phyloP scores from a whole-genome alignment of 1,284 basidiomycete genomes.

The Marasmius tenuissimus region DNA sequence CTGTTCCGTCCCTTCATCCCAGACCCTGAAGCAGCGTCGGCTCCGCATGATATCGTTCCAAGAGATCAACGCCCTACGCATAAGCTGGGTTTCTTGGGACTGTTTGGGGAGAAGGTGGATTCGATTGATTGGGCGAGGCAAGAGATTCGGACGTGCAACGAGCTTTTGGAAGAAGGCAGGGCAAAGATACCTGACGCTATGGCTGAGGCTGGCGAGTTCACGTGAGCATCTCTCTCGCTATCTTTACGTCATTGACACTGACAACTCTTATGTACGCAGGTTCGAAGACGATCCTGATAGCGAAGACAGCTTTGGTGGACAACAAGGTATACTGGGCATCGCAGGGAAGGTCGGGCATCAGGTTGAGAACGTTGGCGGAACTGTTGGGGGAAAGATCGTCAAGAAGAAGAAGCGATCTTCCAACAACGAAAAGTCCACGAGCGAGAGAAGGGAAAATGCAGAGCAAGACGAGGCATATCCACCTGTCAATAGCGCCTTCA shows the following conservation, averaged over 20 bases:
- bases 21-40: slow-evolving; percentile 7
- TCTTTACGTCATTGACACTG: neutral
- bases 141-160: slow-evolving; percentile 59
- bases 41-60: slow-evolving; percentile 44
- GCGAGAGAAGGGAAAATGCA: slow-evolving; percentile 15
- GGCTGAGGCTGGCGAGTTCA: neutral
- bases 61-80: slow-evolving; percentile 76
- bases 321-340: slow-evolving; percentile 16
- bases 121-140: slow-evolving; percentile 87
- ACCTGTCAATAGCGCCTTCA: slow-evolving; percentile 83
- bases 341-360: slow-evolving; percentile 21
- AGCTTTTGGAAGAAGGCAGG: slow-evolving; percentile 51
- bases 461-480: slow-evolving; percentile 42
- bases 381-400: neutral
- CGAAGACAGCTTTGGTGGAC: slow-evolving; percentile 16
- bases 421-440: slow-evolving; percentile 9
- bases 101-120: slow-evolving; percentile 85
- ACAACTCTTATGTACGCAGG: neutral
- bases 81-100: slow-evolving; percentile 61
- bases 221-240: neutral
- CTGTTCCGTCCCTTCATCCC: neutral
- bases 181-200: slow-evolving; percentile 25
- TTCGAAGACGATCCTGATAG: slow-evolving; percentile 26
- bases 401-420: slow-evolving; percentile 4
- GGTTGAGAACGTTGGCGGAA: slow-evolving; percentile 6